phyloP scores from a whole-genome alignment of 805 yeast species.

The Komagataella pseudopastoris region DNA sequence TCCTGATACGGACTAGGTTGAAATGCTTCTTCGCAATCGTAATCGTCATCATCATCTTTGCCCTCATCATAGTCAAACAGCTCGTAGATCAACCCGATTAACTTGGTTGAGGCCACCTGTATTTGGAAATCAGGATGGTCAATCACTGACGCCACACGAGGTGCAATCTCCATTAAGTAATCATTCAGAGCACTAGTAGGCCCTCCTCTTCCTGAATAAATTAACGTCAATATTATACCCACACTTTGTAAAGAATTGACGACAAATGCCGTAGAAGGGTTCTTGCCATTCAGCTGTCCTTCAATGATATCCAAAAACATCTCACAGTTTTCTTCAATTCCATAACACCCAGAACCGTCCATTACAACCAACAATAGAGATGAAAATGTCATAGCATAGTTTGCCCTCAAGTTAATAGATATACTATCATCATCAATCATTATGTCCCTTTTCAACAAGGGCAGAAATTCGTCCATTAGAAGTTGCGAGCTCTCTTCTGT shows the following conservation, averaged over 20 bases:
- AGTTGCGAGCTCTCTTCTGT: slow-evolving; percentile 33
- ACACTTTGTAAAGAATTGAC: slow-evolving; percentile 32
- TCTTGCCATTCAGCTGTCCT: slow-evolving; percentile 7
- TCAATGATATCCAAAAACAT: slow-evolving; percentile 32
- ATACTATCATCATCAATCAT: slow-evolving; percentile 5
- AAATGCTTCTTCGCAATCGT: slow-evolving; percentile 26
- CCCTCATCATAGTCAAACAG: slow-evolving; percentile 28
- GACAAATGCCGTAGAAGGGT: slow-evolving; percentile 22
- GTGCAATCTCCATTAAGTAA: slow-evolving; percentile 23
- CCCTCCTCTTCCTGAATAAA: slow-evolving; percentile 22
- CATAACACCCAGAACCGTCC: slow-evolving; percentile 35
- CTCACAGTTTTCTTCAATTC: slow-evolving; percentile 29
- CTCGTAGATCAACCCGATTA: slow-evolving; percentile 45
- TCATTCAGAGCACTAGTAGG: slow-evolving; percentile 24
- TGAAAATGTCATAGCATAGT: slow-evolving; percentile 13
- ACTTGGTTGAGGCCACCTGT: slow-evolving; percentile 39
- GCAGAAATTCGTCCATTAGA: slow-evolving; percentile 16
- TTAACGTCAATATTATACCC: slow-evolving; percentile 28
- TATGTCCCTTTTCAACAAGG: slow-evolving; percentile 11
- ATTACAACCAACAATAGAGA: slow-evolving; percentile 26
- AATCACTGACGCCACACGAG: slow-evolving; percentile 17
- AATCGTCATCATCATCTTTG: slow-evolving; percentile 23
- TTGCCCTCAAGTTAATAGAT: slow-evolving; percentile 7
- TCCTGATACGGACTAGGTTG: slow-evolving; percentile 35
- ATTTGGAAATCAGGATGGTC: slow-evolving; percentile 25